phyloP scores from a whole-genome alignment of 306 rosid species.

The Hippophae tibetana region DNA sequence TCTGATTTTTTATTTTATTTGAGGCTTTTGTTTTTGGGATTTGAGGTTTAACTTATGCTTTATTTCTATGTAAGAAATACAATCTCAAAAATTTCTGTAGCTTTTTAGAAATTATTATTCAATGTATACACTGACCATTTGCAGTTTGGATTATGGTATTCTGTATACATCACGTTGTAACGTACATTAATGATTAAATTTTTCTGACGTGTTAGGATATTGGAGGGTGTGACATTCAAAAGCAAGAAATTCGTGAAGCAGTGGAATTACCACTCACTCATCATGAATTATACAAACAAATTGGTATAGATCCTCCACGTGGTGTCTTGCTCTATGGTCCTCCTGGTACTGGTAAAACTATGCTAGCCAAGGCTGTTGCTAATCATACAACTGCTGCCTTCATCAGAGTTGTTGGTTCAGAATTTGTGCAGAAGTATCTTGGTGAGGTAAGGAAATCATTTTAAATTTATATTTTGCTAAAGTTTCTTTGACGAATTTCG shows the following conservation, averaged over 20 bases:
- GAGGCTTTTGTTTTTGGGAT: no score
- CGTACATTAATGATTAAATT: not conserved
- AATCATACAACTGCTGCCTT: constrained; percentile 98
- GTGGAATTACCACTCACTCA: constrained; percentile 96
- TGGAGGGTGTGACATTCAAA: constrained; percentile 97
- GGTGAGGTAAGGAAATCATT: constrained; percentile 65
- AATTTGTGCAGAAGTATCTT: constrained; percentile 96
- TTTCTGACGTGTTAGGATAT: constrained; percentile 46
- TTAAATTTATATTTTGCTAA: not conserved
- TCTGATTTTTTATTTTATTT: no score
- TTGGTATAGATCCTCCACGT: constrained; percentile 99
- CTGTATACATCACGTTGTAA: not conserved
- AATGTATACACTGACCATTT: no score
- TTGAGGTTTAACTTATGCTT: no score
- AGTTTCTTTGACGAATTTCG: not conserved
- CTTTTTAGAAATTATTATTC: no score
- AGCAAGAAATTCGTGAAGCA: constrained; percentile 99
- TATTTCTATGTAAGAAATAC: no score
- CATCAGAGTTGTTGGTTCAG: constrained; percentile 98
- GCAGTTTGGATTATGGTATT: not conserved
- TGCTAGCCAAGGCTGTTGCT: constrained; percentile 99
- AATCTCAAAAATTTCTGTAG: no score
- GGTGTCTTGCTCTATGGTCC: constrained; percentile 97
- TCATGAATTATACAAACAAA: constrained; percentile 92
- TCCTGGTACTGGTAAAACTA: constrained; percentile 97